Base-by-base conservation (phyloP, 805 yeast genomes). In the Wickerhamiella slavikovae region DNA sequence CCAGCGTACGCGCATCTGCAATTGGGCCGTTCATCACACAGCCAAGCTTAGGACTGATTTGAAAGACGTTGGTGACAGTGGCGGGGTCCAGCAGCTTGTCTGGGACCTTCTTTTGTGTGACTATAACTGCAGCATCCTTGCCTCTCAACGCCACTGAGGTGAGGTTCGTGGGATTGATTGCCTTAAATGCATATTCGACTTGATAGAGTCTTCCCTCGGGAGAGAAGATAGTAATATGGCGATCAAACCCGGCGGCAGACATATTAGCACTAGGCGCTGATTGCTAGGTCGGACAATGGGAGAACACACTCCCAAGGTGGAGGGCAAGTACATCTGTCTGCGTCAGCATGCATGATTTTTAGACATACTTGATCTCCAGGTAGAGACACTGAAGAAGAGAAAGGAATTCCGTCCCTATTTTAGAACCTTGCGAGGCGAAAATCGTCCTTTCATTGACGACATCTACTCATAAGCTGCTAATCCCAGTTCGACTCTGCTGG, bases 201-300 rank as follows among this genome's bases (percentile, higher is more conserved):
- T 89, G 98, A 57, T 76, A 89, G 37, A 89, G 64, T 55, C 98
- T 72, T 27, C 98, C 98, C 52, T 89, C 98, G 14, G 98, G 98
- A 23, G 96, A 85, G 60, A 89, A 89, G 45, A 89, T 83, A 17
- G 98, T 89, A 53, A 89, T 89, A 54, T 89, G 98, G 62, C 98
- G 77, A 60, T 89, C 98, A 53, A 83, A 89, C 31, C 98, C 98
- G n/a, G 96, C 93, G 38, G 41, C 37, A 28, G 42, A 37, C 44
- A 39, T 40, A 27, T 12, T 14, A 9, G 10, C 9, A 7, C 9
- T 7, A 18, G 9, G 6, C 21, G 9, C 6, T 6, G 21, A 18
- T 18, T 6, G 21, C 21, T 7, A 18, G 21, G 21, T 6, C 21
- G n/a, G n/a, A n/a, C 21, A 10, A 18, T 18, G 21, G 6, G 21